These are phyloP conservation scores for Vitis labrusca DNA, from an alignment of 164 flowering plant genomes.

Conservation along the genomic window DNA sequence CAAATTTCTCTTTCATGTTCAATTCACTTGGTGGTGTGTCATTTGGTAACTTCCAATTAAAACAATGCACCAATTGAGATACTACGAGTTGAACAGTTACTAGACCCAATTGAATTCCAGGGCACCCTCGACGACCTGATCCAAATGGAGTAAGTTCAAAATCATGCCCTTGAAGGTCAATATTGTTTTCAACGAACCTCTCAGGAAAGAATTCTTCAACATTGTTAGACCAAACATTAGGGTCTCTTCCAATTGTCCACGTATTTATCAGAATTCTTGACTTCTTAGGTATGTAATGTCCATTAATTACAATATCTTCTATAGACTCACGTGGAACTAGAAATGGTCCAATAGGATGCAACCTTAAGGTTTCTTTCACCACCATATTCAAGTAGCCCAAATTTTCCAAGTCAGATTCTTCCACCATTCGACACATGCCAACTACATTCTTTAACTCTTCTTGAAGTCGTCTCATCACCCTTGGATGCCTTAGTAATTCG, in stretches of 20 bases:
- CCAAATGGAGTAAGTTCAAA: conserved; percentile 19
- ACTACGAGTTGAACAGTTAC: neutral
- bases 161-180: conserved; percentile 15
- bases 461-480: conserved; percentile 20
- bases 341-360: conserved; percentile 32
- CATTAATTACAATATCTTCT: conserved; percentile 18
- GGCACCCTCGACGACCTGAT: conserved; percentile 18
- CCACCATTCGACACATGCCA: conserved; percentile 19
- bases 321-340: conserved; percentile 33
- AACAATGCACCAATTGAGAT: too few relatives aligned
- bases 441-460: conserved; percentile 17
- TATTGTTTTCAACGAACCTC: conserved; percentile 7
- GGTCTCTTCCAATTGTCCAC: conserved; percentile 33
- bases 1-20: conserved; percentile 9
- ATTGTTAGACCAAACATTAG: conserved; percentile 14
- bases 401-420: conserved; percentile 22
- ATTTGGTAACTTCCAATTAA: too few relatives aligned
- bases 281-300: conserved; percentile 23
- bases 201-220: conserved; percentile 16
- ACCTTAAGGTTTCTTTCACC: conserved; percentile 31
- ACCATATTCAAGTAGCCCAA: conserved; percentile 31
- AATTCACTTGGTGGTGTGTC: too few relatives aligned
- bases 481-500: too few relatives aligned
- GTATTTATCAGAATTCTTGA: conserved; percentile 24
- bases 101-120: conserved; percentile 8